Evolutionary conservation across 1,284 basidiomycete genomes (phyloP).

Genomic region (Coniferiporia weirii): DNA sequence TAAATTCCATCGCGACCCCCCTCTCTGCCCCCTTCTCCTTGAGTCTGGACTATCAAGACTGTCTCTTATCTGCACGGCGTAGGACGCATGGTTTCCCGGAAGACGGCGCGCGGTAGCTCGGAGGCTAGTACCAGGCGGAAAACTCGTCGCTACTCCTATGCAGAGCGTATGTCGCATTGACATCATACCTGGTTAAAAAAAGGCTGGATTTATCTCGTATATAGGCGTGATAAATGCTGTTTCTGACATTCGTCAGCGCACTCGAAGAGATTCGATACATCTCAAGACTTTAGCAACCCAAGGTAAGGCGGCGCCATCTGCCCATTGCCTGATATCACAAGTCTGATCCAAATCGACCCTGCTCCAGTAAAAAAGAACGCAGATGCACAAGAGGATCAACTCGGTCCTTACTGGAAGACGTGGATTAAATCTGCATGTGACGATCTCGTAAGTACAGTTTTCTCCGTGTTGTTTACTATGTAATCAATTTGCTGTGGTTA

Average conservation of each 20-base stretch:
- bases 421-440: constrained; percentile 45
- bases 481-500: constrained; percentile 27
- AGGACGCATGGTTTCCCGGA: constrained; percentile 8
- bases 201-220: constrained; percentile 1
- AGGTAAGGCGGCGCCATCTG: constrained; percentile 1
- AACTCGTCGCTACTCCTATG: constrained; percentile 38
- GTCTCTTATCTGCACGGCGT: too few relatives aligned
- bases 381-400: constrained; percentile 37
- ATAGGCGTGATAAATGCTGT: constrained; percentile 44
- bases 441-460: constrained; percentile 35
- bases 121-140: constrained; percentile 22
- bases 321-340: not conserved
- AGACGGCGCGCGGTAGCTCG: constrained; percentile 19
- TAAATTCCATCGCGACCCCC: not conserved
- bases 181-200: not conserved
- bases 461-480: not conserved
- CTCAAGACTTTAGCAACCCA: constrained; percentile 43
- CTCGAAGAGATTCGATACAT: constrained; percentile 40
- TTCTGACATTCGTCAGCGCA: constrained; percentile 38
- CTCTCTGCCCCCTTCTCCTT: not conserved
- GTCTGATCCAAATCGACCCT: not conserved
- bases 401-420: constrained; percentile 46
- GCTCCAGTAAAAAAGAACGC: constrained; percentile 43
- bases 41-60: not conserved
- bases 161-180: constrained; percentile 33